These are phyloP conservation scores for Aspergillus floridensis DNA, from an alignment of 2,329 filamentous ascomycete species.

Conservation along the genomic window DNA sequence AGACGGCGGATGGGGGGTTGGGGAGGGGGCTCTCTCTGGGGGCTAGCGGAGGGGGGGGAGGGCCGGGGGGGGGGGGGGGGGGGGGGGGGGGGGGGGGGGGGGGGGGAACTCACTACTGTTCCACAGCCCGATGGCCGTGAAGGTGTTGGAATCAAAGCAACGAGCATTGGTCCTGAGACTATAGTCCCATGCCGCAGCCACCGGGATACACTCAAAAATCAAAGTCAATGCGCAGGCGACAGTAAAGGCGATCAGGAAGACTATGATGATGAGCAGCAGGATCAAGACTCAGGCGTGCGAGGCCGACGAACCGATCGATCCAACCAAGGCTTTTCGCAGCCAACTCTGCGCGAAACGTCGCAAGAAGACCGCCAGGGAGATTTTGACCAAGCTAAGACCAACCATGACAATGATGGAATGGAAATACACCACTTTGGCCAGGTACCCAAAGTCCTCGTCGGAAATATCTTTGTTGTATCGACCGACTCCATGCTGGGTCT, in stretches of 20 bases:
- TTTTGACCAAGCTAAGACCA: constrained; percentile 44
- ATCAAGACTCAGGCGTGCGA: neutral
- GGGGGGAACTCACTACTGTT: constrained; percentile 32
- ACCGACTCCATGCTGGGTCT: constrained; percentile 49
- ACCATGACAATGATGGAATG: constrained; percentile 50
- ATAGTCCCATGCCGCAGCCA: constrained; percentile 47
- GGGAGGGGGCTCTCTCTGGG: no score
- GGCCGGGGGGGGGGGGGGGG: no score
- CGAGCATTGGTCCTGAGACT: constrained; percentile 35
- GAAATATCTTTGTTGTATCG: constrained; percentile 42
- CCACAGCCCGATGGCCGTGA: constrained; percentile 34
- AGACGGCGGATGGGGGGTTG: no score
- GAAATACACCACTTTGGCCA: constrained; percentile 45
- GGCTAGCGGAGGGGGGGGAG: no score
- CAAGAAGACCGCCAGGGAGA: constrained; percentile 42
- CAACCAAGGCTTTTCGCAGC: constrained; percentile 35
- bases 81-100: no score
- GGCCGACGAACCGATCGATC: constrained; percentile 30
- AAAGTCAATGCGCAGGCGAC: constrained; percentile 47
- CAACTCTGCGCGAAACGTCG: constrained; percentile 39
- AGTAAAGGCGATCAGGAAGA: constrained; percentile 16
- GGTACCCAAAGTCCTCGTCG: constrained; percentile 30
- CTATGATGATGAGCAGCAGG: constrained; percentile 28
- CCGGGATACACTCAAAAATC: constrained; percentile 49
- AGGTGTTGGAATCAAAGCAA: constrained; percentile 45